Evolutionary conservation across 345 rosid genomes (phyloP).

Genomic region (Aquilaria malaccensis): DNA sequence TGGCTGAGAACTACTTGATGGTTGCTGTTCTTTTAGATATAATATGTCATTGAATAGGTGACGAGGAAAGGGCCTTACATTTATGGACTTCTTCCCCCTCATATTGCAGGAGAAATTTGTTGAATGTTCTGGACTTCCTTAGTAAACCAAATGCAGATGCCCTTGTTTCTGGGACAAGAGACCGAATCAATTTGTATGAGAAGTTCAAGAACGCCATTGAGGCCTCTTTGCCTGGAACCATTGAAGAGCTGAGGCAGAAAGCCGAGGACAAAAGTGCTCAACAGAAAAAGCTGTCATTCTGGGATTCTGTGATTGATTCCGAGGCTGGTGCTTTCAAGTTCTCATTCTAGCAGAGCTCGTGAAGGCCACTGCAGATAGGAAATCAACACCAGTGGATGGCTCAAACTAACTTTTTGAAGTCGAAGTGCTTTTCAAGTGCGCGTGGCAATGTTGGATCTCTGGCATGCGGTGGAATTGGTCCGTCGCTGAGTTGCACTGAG

Average conservation of each 20-base stretch:
- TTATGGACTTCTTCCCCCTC: too few relatives aligned
- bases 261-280: slow-evolving; percentile 46
- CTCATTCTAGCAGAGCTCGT: slow-evolving; percentile 32
- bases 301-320: slow-evolving; percentile 73
- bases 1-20: too few relatives aligned
- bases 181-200: slow-evolving; percentile 66
- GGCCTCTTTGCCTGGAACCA: slow-evolving; percentile 52
- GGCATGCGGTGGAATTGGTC: too few relatives aligned
- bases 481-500: too few relatives aligned
- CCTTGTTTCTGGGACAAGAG: slow-evolving; percentile 83
- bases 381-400: too few relatives aligned
- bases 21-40: too few relatives aligned
- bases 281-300: slow-evolving; percentile 60
- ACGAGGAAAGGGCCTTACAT: neutral
- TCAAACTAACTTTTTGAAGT: neutral
- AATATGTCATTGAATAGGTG: too few relatives aligned
- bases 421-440: too few relatives aligned
- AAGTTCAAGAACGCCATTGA: slow-evolving; percentile 73
- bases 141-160: slow-evolving; percentile 78
- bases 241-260: slow-evolving; percentile 39
- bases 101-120: slow-evolving; percentile 68
- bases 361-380: too few relatives aligned
- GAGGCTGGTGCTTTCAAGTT: slow-evolving; percentile 78
- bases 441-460: too few relatives aligned
- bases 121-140: slow-evolving; percentile 79